Percentiles rank a stretch among this genome's conserved stretches.
phyloP scores from a whole-genome alignment of 106 monocot genomes.

The Acorus calamus region DNA sequence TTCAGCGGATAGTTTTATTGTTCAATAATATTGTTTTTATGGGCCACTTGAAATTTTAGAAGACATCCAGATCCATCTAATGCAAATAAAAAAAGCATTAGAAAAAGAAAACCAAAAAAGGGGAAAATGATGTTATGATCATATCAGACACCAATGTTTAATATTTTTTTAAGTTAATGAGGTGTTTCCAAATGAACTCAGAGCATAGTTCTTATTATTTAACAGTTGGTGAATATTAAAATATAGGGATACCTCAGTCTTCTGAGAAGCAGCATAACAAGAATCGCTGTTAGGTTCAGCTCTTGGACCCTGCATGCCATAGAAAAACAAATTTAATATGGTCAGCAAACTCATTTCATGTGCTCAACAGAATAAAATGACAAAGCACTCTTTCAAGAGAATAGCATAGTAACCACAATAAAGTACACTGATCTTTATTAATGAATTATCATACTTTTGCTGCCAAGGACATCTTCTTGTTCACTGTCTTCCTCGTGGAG shows the following conservation, averaged over 20 bases:
- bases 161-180: no score
- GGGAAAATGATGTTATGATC: no score
- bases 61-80: no score
- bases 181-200: no score
- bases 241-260: constrained; percentile 39
- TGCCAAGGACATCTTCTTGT: constrained; percentile 33
- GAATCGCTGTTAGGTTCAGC: constrained; percentile 25
- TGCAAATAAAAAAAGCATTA: no score
- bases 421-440: not conserved
- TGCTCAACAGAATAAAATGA: not conserved
- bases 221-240: not conserved
- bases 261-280: constrained; percentile 18
- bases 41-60: no score
- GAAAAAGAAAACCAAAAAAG: no score
- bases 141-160: no score
- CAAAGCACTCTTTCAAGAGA: not conserved
- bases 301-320: constrained; percentile 32
- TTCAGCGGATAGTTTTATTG: no score
- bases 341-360: no score
- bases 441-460: constrained; percentile 36
- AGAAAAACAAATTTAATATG: constrained; percentile 1
- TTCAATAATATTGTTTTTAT: no score
- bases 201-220: no score
- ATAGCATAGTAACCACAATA: not conserved
- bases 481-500: constrained; percentile 30